Evolutionary conservation across 495 filamentous ascomycete species (phyloP).

Genomic region (Pyrenopolyporus hunteri): DNA sequence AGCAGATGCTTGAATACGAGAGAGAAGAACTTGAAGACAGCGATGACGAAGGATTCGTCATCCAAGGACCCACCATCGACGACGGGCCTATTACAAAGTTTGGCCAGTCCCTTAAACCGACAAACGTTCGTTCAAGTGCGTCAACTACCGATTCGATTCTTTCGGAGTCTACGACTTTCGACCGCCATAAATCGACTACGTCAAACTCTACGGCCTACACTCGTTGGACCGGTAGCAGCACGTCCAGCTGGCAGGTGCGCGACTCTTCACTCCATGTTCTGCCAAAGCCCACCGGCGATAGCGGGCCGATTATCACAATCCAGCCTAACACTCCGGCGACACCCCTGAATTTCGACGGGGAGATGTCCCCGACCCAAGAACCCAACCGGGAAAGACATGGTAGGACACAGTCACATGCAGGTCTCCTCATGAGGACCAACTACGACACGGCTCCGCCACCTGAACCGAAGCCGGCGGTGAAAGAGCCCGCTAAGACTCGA

Average conservation of each 20-base stretch:
- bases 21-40: conserved; percentile 38
- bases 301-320: background rate
- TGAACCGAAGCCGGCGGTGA: conserved; percentile 11
- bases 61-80: conserved; percentile 41
- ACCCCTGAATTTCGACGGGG: conserved; percentile 1
- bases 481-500: conserved; percentile 34
- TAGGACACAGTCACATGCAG: conserved; percentile 38
- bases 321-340: conserved; percentile 5
- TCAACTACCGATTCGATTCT: conserved; percentile 50
- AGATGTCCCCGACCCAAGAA: conserved; percentile 10
- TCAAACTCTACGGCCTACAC: conserved; percentile 52
- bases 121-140: conserved; percentile 47
- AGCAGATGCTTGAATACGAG: conserved; percentile 52
- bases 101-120: conserved; percentile 34
- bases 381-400: conserved; percentile 27
- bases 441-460: conserved; percentile 11
- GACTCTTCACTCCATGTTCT: conserved; percentile 24
- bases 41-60: conserved; percentile 41
- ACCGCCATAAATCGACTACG: conserved; percentile 52
- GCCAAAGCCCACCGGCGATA: conserved; percentile 14
- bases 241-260: conserved; percentile 41
- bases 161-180: conserved; percentile 41
- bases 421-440: conserved; percentile 24
- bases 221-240: conserved; percentile 52
- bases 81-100: conserved; percentile 44